Conservation (phyloP, 2,329 filamentous ascomycete species). For the Celoporthe dispersa region DNA sequence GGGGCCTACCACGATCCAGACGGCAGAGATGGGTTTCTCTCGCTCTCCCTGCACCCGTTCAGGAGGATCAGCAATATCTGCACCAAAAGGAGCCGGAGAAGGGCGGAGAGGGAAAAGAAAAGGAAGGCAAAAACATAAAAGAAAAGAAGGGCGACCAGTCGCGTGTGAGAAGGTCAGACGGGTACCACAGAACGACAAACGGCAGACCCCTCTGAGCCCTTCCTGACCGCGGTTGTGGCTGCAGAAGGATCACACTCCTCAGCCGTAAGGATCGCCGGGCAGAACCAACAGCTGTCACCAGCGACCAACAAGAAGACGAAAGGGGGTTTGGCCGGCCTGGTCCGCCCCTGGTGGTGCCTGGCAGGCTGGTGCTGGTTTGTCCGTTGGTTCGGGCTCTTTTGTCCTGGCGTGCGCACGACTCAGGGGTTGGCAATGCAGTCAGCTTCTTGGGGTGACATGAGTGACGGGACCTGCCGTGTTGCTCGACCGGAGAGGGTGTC, state of each 20-base stretch:
- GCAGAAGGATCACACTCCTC: not conserved
- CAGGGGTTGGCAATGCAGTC: constrained; percentile 9
- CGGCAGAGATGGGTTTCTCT: not conserved
- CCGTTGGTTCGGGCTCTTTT: not conserved
- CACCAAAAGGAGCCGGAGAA: constrained; percentile 9
- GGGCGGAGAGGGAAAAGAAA: not conserved
- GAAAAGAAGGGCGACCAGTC: not conserved
- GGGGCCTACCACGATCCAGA: not conserved
- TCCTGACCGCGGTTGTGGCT: not conserved
- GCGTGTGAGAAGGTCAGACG: not conserved
- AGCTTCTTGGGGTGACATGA: not conserved
- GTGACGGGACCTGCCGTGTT: not conserved
- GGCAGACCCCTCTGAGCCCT: not conserved
- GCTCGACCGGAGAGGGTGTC: not conserved
- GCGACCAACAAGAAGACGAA: not conserved
- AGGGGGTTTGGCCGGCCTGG: too few species aligned
- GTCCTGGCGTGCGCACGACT: constrained; percentile 1
- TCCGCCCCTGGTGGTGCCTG: not conserved
- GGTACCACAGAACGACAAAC: not conserved
- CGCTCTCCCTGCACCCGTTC: constrained; percentile 15
- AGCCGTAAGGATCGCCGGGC: not conserved
- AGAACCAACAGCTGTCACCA: not conserved
- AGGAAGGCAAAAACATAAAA: too few species aligned
- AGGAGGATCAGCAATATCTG: constrained; percentile 26
- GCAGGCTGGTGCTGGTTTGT: not conserved